Conservation (phyloP, 768 basidiomycete genomes). For the Hortiboletus flavorubellus region DNA sequence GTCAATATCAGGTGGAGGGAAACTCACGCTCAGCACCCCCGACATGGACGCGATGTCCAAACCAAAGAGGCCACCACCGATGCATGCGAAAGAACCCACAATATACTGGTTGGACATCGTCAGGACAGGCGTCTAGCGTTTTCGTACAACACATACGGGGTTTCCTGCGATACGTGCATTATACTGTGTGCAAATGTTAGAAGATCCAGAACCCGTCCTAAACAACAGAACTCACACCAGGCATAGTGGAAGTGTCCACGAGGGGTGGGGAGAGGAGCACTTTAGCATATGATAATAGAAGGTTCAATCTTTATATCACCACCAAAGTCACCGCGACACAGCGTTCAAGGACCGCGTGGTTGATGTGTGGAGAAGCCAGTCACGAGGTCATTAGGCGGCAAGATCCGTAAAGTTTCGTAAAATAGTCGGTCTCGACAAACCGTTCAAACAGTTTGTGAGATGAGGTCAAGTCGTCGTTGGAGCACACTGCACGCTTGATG, state of each 20-base stretch:
- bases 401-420: slow-evolving; percentile 3
- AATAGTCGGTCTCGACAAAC: not conserved
- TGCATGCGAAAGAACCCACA: slow-evolving; percentile 79
- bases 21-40: slow-evolving; percentile 56
- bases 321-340: not conserved
- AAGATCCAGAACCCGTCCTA: not conserved
- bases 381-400: slow-evolving; percentile 1
- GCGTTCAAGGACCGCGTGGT: slow-evolving; percentile 8
- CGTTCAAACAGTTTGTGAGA: not conserved
- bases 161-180: slow-evolving; percentile 54
- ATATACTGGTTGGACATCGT: slow-evolving; percentile 51
- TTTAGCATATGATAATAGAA: not conserved
- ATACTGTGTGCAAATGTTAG: slow-evolving; percentile 37
- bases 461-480: not conserved
- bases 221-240: slow-evolving; percentile 18
- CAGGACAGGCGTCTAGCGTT: not conserved
- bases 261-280: not conserved
- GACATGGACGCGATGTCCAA: slow-evolving; percentile 84
- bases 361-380: not conserved
- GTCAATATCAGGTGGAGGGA: not conserved
- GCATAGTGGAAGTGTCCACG: slow-evolving; percentile 17
- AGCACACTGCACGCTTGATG: too few species aligned
- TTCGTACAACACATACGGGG: slow-evolving; percentile 38
- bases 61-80: slow-evolving; percentile 76
- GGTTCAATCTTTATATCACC: slow-evolving; percentile 12